phyloP scores from a whole-genome alignment of 768 basidiomycete species.

The Trametes cubensis region DNA sequence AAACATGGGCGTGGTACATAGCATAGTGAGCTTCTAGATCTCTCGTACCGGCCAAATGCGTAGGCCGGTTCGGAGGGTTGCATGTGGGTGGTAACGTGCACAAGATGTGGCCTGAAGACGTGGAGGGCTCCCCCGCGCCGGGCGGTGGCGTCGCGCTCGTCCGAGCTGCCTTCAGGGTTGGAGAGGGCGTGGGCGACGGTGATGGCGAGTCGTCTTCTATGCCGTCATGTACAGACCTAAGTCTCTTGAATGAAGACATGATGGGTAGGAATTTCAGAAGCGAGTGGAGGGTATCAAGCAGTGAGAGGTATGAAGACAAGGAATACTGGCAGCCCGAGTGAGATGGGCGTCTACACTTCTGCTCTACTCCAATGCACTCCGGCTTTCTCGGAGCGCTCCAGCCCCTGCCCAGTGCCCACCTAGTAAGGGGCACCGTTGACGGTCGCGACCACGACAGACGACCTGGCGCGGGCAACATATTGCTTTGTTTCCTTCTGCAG shows the following conservation, averaged over 20 bases:
- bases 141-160: conserved; percentile 20
- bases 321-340: neutral
- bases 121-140: conserved; percentile 5
- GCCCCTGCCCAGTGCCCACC: too few relatives aligned
- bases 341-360: neutral
- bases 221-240: neutral
- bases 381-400: conserved; percentile 5
- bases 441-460: too few relatives aligned
- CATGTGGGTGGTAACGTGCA: conserved; percentile 88
- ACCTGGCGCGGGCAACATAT: too few relatives aligned
- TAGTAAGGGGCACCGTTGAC: too few relatives aligned
- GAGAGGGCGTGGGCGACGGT: conserved; percentile 22
- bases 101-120: conserved; percentile 45
- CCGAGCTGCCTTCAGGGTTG: conserved; percentile 27
- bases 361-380: neutral
- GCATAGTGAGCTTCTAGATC: conserved; percentile 86
- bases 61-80: conserved; percentile 56
- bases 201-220: conserved; percentile 10
- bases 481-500: too few relatives aligned
- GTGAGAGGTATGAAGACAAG: neutral
- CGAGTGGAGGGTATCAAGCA: neutral
- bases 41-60: conserved; percentile 60
- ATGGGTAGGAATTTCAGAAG: neutral
- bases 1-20: conserved; percentile 82
- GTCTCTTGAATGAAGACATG: conserved; percentile 21